Base-by-base conservation (phyloP, 257 asterid species). In the Leptodermis oblonga region DNA sequence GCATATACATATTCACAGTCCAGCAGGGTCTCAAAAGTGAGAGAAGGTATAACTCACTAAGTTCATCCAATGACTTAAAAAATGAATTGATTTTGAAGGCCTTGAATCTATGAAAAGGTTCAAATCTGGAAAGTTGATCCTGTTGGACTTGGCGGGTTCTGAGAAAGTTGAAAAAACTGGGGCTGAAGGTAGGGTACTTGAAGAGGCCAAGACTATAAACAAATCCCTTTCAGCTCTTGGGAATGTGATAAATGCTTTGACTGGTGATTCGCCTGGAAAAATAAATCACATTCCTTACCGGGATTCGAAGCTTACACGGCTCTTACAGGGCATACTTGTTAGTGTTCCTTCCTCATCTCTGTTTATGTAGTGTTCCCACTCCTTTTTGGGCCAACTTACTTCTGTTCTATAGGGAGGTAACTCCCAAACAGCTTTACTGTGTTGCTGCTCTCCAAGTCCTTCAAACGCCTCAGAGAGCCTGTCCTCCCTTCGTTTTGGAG, bases 361-460 rank as follows among this genome's bases (percentile, higher is more conserved):
- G 18, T 61, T 48, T 67, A 46, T 62, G 58, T 65, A 43, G 30
- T 42, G 43, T 43, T 69, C 52, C 68, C 51, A 54, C 64, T 48
- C n/a, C n/a, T n/a, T n/a, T n/a, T n/a, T n/a, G n/a, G n/a, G n/a
- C 63, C 45, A 80, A 79, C 73, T 78, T 67, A 48, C 65, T 52
- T 74, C 65, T 45, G 20, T 68, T 79, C 71, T 51, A 46, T 86
- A 90, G 97, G 92, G 95, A 56, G 94, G 94, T 67, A 84, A 74
- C 76, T 86, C 94, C 59, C 87, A 83, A 73, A 85, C 96, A 72
- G 88, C 96, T 43, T 73, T 90, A 79, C 92, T 90, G 39, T 90
- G 94, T 64, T 90, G 97, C 82, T 90, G 97, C 81, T 90, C 97
- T 25, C 97, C 97, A 56, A 85, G 96, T 73, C 88, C 90, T 30